phyloP scores from a whole-genome alignment of 768 basidiomycete genomes.

The Pluteus cervinus region DNA sequence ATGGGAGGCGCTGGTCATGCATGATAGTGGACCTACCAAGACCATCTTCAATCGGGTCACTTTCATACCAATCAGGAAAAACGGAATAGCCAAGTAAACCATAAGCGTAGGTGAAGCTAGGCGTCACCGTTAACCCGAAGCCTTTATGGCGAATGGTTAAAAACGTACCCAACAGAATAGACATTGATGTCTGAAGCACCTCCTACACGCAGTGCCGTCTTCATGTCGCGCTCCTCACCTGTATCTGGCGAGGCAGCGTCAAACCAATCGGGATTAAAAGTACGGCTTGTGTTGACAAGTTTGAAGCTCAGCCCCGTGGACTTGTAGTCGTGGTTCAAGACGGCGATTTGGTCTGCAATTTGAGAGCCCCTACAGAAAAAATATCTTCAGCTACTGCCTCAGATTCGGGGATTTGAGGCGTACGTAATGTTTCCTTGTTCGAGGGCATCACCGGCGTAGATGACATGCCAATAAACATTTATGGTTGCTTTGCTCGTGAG shows the following conservation, averaged over 20 bases:
- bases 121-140: constrained; percentile 1
- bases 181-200: constrained; percentile 37
- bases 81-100: constrained; percentile 24
- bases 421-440: constrained; percentile 36
- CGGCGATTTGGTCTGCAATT: constrained; percentile 28
- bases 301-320: constrained; percentile 31
- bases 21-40: constrained; percentile 49
- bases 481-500: no score
- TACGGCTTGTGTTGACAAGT: constrained; percentile 34
- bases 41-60: constrained; percentile 28
- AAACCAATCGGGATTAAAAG: constrained; percentile 43
- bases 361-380: constrained; percentile 12
- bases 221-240: constrained; percentile 30
- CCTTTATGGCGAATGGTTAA: not conserved
- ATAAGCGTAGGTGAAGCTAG: constrained; percentile 6
- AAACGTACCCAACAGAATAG: constrained; percentile 40
- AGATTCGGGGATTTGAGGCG: constrained; percentile 14
- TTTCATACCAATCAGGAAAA: constrained; percentile 12
- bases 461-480: constrained; percentile 38
- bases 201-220: constrained; percentile 34
- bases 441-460: constrained; percentile 30
- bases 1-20: constrained; percentile 25
- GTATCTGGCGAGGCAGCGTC: constrained; percentile 28
- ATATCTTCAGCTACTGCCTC: not conserved
- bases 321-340: constrained; percentile 37